These are phyloP conservation scores for Talaromyces nanjingensis DNA, from an alignment of 495 filamentous ascomycete species.

Conservation along the genomic window DNA sequence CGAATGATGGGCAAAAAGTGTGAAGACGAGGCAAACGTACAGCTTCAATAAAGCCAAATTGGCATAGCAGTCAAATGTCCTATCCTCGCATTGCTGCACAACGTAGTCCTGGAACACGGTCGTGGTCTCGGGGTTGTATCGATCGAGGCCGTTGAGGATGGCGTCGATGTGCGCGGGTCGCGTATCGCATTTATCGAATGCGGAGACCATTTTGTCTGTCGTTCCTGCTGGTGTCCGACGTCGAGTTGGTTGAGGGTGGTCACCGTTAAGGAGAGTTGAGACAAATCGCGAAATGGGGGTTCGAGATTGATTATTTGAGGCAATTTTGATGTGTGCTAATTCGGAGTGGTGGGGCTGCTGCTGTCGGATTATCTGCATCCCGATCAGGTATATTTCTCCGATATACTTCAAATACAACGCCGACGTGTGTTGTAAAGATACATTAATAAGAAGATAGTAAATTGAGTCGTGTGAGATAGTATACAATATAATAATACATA, in stretches of 20 bases:
- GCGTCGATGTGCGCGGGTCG: constrained; percentile 83
- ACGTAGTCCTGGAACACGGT: constrained; percentile 93
- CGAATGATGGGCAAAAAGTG: constrained; percentile 8
- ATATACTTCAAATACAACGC: not conserved
- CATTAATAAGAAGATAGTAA: too few species aligned
- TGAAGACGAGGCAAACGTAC: constrained; percentile 51
- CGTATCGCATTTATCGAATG: constrained; percentile 50
- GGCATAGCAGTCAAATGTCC: constrained; percentile 90
- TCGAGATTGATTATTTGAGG: not conserved
- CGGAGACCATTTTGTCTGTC: constrained; percentile 31
- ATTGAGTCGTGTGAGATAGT: not conserved
- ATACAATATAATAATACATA: constrained; percentile 10
- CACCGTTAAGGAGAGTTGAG: not conserved
- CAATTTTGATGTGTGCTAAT: constrained; percentile 2
- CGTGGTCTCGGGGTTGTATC: constrained; percentile 98
- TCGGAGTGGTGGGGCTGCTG: constrained; percentile 1
- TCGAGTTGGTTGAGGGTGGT: not conserved
- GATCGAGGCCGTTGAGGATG: constrained; percentile 89
- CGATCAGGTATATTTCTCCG: constrained; percentile 6
- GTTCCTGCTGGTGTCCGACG: not conserved
- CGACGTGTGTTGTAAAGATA: too few species aligned
- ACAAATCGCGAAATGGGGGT: not conserved
- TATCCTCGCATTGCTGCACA: constrained; percentile 86
- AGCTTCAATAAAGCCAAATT: constrained; percentile 95
- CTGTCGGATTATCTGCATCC: not conserved